Evolutionary conservation across 441 rosid genomes (phyloP).

Genomic region (Mallotus repandus): DNA sequence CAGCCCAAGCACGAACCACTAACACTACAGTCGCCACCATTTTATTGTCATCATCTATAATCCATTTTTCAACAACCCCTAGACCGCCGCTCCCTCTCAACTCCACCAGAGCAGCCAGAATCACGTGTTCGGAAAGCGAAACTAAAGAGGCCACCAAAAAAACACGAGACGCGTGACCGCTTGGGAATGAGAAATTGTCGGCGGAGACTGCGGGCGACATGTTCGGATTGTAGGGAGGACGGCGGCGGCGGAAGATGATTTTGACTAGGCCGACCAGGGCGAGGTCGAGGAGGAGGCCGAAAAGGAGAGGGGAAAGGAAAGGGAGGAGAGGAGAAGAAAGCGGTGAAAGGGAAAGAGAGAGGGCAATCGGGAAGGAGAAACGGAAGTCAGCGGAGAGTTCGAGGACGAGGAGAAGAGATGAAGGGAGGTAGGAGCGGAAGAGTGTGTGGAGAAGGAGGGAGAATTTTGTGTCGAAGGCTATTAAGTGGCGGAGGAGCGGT

Average conservation of each 20-base stretch:
- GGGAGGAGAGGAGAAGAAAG: slow-evolving; percentile 44
- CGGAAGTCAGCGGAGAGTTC: slow-evolving; percentile 86
- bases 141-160: slow-evolving; percentile 59
- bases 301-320: slow-evolving; percentile 52
- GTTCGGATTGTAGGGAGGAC: slow-evolving; percentile 75
- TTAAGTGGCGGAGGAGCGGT: slow-evolving; percentile 26
- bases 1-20: slow-evolving; percentile 62
- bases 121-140: slow-evolving; percentile 30
- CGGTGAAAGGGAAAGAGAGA: slow-evolving; percentile 57
- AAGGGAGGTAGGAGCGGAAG: slow-evolving; percentile 50
- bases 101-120: slow-evolving; percentile 20
- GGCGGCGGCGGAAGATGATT: slow-evolving; percentile 68
- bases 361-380: slow-evolving; percentile 67
- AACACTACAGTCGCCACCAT: slow-evolving; percentile 32
- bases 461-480: slow-evolving; percentile 41
- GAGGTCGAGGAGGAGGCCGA: slow-evolving; percentile 84
- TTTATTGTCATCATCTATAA: slow-evolving; percentile 16
- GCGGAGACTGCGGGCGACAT: slow-evolving; percentile 68
- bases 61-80: slow-evolving; percentile 17
- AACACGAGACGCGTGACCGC: slow-evolving; percentile 89
- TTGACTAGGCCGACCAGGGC: slow-evolving; percentile 67
- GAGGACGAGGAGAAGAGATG: slow-evolving; percentile 48
- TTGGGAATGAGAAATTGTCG: slow-evolving; percentile 85
- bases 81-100: slow-evolving; percentile 11
- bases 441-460: slow-evolving; percentile 50